Evolutionary conservation across 257 asterid genomes (phyloP), one percentile per base, ranked within the genome.

Genomic region (Penstemon barbatus): DNA sequence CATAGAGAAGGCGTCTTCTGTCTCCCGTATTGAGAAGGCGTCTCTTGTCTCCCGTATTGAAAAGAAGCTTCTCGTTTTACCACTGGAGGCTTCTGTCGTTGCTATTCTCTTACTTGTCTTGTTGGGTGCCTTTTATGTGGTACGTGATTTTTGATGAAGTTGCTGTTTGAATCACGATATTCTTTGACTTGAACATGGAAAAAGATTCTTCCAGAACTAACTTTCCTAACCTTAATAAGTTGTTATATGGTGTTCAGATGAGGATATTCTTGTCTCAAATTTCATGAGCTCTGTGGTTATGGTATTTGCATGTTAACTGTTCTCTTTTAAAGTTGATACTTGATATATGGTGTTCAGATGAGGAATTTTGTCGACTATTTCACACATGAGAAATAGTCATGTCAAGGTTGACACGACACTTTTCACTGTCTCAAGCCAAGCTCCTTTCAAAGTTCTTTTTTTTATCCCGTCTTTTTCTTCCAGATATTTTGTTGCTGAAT

Each of bases 41-140:
- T 58, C 92, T 66, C 44, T 78, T 73, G 82, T 76, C 10, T 70
- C 83, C 54, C 83, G 69, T 66, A 75, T 74, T 63, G 81, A 83
- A 74, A 50, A 74, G 85, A 87, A 75, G 80, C 95, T 82, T 78
- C 75, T 81, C 72, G 75, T 80, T 79, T 79, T 94, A 71, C 99
- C 99, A 19, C 58, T 86, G 65, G 99, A 89, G 81, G 75, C 92
- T 72, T 94, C 99, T 69, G 55, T 87, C 64, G 45, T 86, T 66
- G 90, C 97, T 63, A 77, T 91, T 69, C 65, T 94, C 81, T 78
- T 94, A 49, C 96, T 94, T 49, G 71, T 91, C 65, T 73, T 94
- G 83, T 79, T 94, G 81, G 98, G 88, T 71, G 90, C 95, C 37
- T 94, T 91, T 69, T 94, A 94, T 70, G 98, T 89, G 99, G 99